A percentile compares a stretch with the other conserved stretches of the same genome.
Evolutionary conservation across 805 yeast genomes (phyloP).

Genomic region (Wickerhamiella vanderwaltii): DNA sequence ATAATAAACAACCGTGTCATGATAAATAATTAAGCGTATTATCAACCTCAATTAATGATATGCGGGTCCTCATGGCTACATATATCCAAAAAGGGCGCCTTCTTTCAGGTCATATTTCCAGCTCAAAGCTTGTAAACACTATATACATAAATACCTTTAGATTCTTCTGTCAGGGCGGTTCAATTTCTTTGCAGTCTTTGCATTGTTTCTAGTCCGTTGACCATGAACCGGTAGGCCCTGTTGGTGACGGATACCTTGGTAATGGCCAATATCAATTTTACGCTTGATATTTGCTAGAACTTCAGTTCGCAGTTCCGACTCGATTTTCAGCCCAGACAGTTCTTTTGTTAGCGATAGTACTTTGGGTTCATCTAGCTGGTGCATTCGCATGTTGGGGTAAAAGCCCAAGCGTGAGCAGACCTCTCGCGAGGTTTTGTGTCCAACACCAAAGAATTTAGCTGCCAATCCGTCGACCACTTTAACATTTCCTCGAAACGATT

Average conservation of each 20-base stretch:
- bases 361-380: constrained; percentile 80
- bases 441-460: constrained; percentile 76
- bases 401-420: constrained; percentile 82
- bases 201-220: constrained; percentile 85
- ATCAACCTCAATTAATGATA: neutral
- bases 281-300: constrained; percentile 59
- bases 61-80: neutral
- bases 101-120: no score
- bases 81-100: neutral
- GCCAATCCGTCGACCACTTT: constrained; percentile 48
- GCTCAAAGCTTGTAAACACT: no score
- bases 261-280: constrained; percentile 72
- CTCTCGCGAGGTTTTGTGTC: constrained; percentile 55
- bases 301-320: constrained; percentile 54
- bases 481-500: constrained; percentile 28
- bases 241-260: constrained; percentile 82
- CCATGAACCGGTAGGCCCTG: constrained; percentile 73
- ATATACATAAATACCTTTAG: no score
- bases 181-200: constrained; percentile 76
- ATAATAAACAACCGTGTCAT: no score
- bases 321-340: constrained; percentile 68
- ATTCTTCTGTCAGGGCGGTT: constrained; percentile 50
- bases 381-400: constrained; percentile 90
- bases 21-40: neutral
- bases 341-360: constrained; percentile 79